Base-by-base conservation (phyloP, 2,329 filamentous ascomycete species). In the Pezicula neosporulosa region DNA sequence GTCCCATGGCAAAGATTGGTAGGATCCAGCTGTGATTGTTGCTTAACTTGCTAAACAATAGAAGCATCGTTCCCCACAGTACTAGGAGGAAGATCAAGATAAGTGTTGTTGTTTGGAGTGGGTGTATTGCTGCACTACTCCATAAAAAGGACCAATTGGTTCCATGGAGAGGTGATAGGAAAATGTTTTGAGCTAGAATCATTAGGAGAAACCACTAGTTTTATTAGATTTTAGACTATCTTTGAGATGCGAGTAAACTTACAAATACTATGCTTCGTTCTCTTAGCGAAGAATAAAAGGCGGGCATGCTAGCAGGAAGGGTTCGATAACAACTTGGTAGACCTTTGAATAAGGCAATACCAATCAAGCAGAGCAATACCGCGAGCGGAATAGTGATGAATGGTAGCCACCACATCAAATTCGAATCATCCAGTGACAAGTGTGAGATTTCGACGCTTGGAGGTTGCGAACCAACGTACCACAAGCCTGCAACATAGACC, bases 1-100 rank as follows among this genome's bases (percentile, higher is more conserved):
- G 75, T 13, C 82, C 83, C 53, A 85, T 80, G 47, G 83, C 82
- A 56, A 86, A 84, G 50, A 86, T 77, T 13, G 83, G 83, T 5
- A 86, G 68, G 56, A 85, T 78, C 83, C 83, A 86, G 9, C 35
- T 37, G 35, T 37, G 35, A 37, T 37, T 37, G 6, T 8, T 37
- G 4, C 35, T 37, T 5, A 37, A 5, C 16, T 37, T 37, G 4
- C 35, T 37, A 9, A 37, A 37, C 4, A 37, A 6, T 15, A 37
- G 35, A 37, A 37, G 35, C 4, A 37, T 15, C 16, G 7, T 5
- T 16, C 35, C 35, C 35, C 35, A 37, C 1, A 37, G 6, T 16
- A 37, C 1, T 15, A 37, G 3, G 13, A 37, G 35, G 35, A 37
- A 37, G 2, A 37, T 37, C 3, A 37, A 9, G 6, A 37, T 37